phyloP scores from a whole-genome alignment of 371 early-diverging fungal genomes.

The Mucor ambiguus region DNA sequence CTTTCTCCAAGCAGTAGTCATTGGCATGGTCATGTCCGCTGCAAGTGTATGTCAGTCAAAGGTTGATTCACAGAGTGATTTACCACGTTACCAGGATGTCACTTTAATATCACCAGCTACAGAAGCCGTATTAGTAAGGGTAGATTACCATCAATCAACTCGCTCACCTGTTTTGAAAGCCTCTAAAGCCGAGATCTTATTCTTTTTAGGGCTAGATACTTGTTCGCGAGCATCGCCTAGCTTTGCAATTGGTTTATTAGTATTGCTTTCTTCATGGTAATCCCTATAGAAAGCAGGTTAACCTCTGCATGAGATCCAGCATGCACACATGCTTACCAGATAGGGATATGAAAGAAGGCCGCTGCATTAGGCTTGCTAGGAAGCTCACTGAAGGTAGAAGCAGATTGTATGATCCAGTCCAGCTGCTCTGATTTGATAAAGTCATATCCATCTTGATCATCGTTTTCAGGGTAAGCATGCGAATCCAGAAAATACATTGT shows the following conservation, averaged over 20 bases:
- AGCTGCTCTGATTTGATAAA: constrained; percentile 52
- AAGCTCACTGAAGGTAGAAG: constrained; percentile 1
- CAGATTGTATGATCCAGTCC: constrained; percentile 42
- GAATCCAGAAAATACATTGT: constrained; percentile 58
- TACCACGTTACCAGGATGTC: constrained; percentile 31
- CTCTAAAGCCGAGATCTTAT: constrained; percentile 25
- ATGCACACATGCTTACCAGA: constrained; percentile 29
- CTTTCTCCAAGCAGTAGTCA: constrained; percentile 53
- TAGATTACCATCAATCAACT: background rate
- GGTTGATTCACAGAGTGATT: background rate
- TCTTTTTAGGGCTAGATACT: constrained; percentile 37
- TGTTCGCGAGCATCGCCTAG: constrained; percentile 48
- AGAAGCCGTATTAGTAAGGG: background rate
- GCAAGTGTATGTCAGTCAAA: background rate
- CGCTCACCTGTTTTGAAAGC: constrained; percentile 30
- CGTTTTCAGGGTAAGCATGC: constrained; percentile 40
- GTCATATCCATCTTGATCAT: constrained; percentile 31
- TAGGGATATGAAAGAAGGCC: constrained; percentile 57
- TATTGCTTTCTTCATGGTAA: constrained; percentile 22
- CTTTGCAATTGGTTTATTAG: constrained; percentile 11
- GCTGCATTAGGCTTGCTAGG: constrained; percentile 43
- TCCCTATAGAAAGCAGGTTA: constrained; percentile 4
- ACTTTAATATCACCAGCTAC: constrained; percentile 33
- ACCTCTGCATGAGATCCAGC: too few relatives aligned
- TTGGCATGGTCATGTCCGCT: constrained; percentile 59